Evolutionary conservation across 371 early-diverging fungal species (phyloP).

Genomic region (Mortierella sp.): DNA sequence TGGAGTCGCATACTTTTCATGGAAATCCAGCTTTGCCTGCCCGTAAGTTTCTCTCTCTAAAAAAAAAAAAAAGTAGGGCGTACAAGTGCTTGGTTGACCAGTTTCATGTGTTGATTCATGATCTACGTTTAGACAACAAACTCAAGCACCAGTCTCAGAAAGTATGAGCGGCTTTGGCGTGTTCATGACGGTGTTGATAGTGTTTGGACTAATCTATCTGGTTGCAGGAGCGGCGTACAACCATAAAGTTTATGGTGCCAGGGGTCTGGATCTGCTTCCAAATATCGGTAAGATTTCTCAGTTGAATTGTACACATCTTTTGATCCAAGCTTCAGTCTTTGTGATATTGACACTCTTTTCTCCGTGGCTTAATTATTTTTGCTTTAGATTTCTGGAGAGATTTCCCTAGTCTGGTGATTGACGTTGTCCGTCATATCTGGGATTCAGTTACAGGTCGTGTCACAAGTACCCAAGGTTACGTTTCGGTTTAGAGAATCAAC

Average conservation of each 20-base stretch:
- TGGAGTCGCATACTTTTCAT: slow-evolving; percentile 31
- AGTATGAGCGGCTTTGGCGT: slow-evolving; percentile 47
- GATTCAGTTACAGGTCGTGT: slow-evolving; percentile 46
- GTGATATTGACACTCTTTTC: not conserved
- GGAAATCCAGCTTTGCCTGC: slow-evolving; percentile 48
- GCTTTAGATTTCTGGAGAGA: slow-evolving; percentile 52
- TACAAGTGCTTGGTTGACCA: not conserved
- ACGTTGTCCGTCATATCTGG: slow-evolving; percentile 50
- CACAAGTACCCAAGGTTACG: slow-evolving; percentile 30
- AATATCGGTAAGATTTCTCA: slow-evolving; percentile 32
- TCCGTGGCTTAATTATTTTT: slow-evolving; percentile 8
- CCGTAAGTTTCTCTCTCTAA: slow-evolving; percentile 18
- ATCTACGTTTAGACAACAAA: slow-evolving; percentile 10
- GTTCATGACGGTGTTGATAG: slow-evolving; percentile 35
- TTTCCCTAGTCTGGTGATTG: slow-evolving; percentile 45
- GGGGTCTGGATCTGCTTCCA: slow-evolving; percentile 47
- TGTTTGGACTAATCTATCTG: slow-evolving; percentile 34
- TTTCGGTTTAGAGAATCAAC: slow-evolving; percentile 30
- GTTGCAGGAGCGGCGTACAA: slow-evolving; percentile 43
- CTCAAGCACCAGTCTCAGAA: slow-evolving; percentile 16
- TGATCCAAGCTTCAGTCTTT: not conserved
- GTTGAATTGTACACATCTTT: not conserved
- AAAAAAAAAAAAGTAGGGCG: not conserved
- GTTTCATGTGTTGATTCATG: not conserved
- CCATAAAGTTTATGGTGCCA: slow-evolving; percentile 43